phyloP scores from a whole-genome alignment of 495 filamentous ascomycete genomes.

The Penicillium bovifimosum region DNA sequence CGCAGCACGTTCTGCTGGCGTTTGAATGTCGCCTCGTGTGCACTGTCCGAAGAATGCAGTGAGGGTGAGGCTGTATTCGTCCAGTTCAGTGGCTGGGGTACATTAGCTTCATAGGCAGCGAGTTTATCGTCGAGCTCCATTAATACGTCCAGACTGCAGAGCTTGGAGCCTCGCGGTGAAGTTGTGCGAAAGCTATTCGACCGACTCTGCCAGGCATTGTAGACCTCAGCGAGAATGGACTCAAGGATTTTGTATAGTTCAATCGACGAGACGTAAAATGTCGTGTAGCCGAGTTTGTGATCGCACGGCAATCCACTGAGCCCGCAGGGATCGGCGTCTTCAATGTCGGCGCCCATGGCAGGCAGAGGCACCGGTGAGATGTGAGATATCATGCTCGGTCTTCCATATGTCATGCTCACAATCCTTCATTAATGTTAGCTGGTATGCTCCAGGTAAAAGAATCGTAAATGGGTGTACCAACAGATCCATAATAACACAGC shows the following conservation, averaged over 20 bases:
- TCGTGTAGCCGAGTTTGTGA: constrained; percentile 22
- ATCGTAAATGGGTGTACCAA: constrained; percentile 13
- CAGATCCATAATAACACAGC: constrained; percentile 45
- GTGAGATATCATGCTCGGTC: constrained; percentile 42
- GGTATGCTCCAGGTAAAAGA: background rate
- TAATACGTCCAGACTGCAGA: constrained; percentile 34
- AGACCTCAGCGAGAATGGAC: constrained; percentile 39
- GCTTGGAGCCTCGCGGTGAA: constrained; percentile 7
- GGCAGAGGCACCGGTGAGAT: constrained; percentile 31
- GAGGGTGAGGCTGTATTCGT: constrained; percentile 9
- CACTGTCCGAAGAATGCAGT: background rate
- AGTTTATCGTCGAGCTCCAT: constrained; percentile 39
- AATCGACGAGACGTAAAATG: constrained; percentile 39
- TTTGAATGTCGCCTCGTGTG: constrained; percentile 17
- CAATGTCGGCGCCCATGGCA: constrained; percentile 9
- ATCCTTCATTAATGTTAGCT: constrained; percentile 24
- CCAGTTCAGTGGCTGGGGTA: constrained; percentile 38
- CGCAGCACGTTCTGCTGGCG: constrained; percentile 40
- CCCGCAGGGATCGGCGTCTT: constrained; percentile 18
- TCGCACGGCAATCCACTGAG: constrained; percentile 20
- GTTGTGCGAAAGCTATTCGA: constrained; percentile 11
- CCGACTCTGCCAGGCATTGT: constrained; percentile 33
- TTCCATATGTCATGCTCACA: constrained; percentile 45
- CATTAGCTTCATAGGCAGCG: constrained; percentile 27
- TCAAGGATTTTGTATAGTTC: constrained; percentile 40